phyloP scores from a whole-genome alignment of 2,329 filamentous ascomycete genomes.

The Rosellinia necatrix region DNA sequence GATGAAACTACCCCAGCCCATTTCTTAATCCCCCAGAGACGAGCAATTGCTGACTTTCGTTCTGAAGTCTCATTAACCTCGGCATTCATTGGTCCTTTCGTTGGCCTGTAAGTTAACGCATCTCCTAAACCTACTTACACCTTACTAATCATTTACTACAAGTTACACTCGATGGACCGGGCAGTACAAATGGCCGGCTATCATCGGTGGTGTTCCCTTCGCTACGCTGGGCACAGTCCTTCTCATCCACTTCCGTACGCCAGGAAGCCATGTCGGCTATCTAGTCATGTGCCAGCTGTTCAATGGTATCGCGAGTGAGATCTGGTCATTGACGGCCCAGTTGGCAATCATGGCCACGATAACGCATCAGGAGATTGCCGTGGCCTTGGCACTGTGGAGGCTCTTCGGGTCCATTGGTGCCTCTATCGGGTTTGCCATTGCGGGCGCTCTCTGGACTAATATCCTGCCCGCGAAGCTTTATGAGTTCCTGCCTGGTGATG shows the following conservation, averaged over 20 bases:
- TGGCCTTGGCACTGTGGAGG: neutral
- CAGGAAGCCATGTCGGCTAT: conserved; percentile 5
- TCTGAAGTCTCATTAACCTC: conserved; percentile 3
- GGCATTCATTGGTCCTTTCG: conserved; percentile 6
- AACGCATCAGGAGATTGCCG: conserved; percentile 14
- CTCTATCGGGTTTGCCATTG: conserved; percentile 1
- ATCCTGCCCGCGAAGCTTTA: conserved; percentile 6
- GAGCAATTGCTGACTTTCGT: neutral
- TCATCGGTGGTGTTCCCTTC: conserved; percentile 4
- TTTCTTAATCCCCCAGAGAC: neutral
- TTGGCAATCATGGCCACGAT: conserved; percentile 11
- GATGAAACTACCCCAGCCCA: too few relatives aligned
- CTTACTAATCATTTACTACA: neutral
- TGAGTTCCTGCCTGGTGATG: conserved; percentile 5
- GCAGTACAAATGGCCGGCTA: conserved; percentile 6
- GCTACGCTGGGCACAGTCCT: conserved; percentile 7
- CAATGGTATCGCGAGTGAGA: conserved; percentile 7
- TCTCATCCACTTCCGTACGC: conserved; percentile 11
- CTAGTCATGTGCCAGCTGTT: conserved; percentile 11
- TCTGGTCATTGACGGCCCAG: conserved; percentile 3
- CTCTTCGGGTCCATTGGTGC: conserved; percentile 10
- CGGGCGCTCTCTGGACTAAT: conserved; percentile 10
- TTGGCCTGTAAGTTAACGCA: conserved; percentile 3
- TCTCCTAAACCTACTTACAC: neutral
- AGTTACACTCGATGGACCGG: conserved; percentile 11